These are phyloP conservation scores for Melocanna baccifera DNA, from an alignment of 176 grass and related monocot species.

Conservation along the genomic window DNA sequence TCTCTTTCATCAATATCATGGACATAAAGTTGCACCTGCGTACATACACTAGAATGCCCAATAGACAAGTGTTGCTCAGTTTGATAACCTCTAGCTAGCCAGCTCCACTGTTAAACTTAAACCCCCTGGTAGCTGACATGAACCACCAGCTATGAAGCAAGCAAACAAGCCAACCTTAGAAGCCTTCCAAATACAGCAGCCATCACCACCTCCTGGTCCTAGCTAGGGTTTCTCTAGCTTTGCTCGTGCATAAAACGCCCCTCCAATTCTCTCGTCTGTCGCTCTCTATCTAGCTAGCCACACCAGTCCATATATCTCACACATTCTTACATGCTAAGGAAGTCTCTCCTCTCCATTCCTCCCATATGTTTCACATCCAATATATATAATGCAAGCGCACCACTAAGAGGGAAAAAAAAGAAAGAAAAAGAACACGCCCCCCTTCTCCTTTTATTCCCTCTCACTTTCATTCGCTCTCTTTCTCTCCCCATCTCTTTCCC, in stretches of 20 bases:
- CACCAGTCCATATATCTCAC: slow-evolving; percentile 38
- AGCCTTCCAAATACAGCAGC: slow-evolving; percentile 21
- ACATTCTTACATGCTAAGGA: slow-evolving; percentile 47
- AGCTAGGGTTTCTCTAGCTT: slow-evolving; percentile 40
- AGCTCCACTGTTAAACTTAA: slow-evolving; percentile 19
- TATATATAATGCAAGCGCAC: slow-evolving; percentile 49
- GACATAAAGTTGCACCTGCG: slow-evolving; percentile 54
- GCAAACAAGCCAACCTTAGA: not conserved
- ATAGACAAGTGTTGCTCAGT: slow-evolving; percentile 16
- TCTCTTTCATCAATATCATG: slow-evolving; percentile 56
- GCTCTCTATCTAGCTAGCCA: slow-evolving; percentile 2
- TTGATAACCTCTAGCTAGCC: slow-evolving; percentile 20
- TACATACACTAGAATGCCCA: slow-evolving; percentile 36
- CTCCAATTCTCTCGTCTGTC: not conserved
- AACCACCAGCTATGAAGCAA: slow-evolving; percentile 37
- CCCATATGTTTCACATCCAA: slow-evolving; percentile 64
- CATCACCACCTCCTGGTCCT: slow-evolving; percentile 10
- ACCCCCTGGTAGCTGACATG: not conserved
- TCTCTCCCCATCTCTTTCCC: slow-evolving; percentile 21
- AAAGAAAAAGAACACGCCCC: not conserved
- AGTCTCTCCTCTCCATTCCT: not conserved
- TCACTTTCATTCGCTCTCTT: slow-evolving; percentile 31
- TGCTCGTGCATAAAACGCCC: slow-evolving; percentile 32
- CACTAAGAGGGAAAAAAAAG: slow-evolving; percentile 46
- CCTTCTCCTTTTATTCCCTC: slow-evolving; percentile 54